Conservation (phyloP, 495 filamentous ascomycete genomes). For the Aspergillus haitiensis region DNA sequence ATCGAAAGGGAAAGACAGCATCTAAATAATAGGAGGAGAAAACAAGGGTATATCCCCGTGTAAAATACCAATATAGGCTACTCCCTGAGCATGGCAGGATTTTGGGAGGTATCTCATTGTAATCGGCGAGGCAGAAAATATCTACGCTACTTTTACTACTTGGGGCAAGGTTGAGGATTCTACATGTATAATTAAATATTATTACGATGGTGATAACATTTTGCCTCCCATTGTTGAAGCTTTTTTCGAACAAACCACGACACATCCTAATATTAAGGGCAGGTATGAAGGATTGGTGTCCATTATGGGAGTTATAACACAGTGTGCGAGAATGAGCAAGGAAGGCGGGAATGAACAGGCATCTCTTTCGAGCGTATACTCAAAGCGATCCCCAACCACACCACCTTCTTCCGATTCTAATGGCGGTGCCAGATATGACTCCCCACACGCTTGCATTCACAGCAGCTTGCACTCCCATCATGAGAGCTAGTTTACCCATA, state of each 20-base stretch:
- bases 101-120: too few species aligned
- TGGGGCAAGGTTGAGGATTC: not conserved
- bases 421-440: conserved; percentile 41
- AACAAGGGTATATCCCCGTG: not conserved
- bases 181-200: conserved; percentile 21
- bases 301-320: too few species aligned
- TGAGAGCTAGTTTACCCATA: conserved; percentile 43
- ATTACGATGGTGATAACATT: not conserved
- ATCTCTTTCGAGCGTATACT: not conserved
- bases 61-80: not conserved
- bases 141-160: too few species aligned
- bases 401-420: conserved; percentile 46
- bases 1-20: conserved; percentile 45
- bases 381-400: conserved; percentile 50
- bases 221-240: too few species aligned
- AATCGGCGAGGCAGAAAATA: too few species aligned
- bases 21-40: conserved; percentile 20
- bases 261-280: too few species aligned
- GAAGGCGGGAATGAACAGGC: not conserved
- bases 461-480: conserved; percentile 48
- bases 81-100: too few species aligned
- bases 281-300: too few species aligned
- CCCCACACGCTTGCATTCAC: conserved; percentile 49
- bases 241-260: too few species aligned
- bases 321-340: not conserved